Evolutionary conservation across 768 basidiomycete genomes (phyloP), one percentile per base, ranked within the genome.

Genomic region (Phlebiopsis flavidoalba): DNA sequence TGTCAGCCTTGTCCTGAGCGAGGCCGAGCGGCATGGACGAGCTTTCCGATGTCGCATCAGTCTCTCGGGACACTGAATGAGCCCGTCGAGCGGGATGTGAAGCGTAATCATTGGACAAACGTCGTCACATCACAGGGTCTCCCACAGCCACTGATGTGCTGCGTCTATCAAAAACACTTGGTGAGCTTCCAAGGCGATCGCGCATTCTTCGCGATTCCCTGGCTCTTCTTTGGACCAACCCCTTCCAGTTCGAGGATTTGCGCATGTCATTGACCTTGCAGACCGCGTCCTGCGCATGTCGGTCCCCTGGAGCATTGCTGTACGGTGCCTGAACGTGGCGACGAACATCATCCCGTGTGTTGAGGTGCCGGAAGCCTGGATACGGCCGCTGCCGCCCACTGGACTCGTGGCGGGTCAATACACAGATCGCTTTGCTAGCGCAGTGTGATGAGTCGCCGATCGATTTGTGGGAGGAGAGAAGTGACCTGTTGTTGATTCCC

Each of bases 131-230:
- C 52, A 53, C 31, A 53, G 54, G 40, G 54, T 40, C 11, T 17
- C 19, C 24, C 58, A 59, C 58, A 59, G 58, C 58, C 58, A 59
- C 58, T 50, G 47, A 58, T 37, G 15, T 22, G 36, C 48, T 51
- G 58, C 58, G 58, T 59, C 58, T 21, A 59, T 59, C 58, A 52
- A 14, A 15, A 14, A 15, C 21, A 26, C 36, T 43, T 52, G 22
- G 37, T n/a, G 43, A 45, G 36, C 54, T 45, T 43, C 43, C 58
- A 8, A 46, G 50, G 58, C 58, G 48, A 59, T 59, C 58, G 49
- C 43, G 14, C 22, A 11, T n/a, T 51, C 54, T 24, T n/a, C n/a
- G 51, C 33, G 54, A 24, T 55, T 43, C 54, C n/a, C 15, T 21
- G 54, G 54, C 22, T 19, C 12, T 26, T 55, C 54, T 55, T 55